Base-by-base conservation (phyloP, 768 basidiomycete species). In the Calocybe cyanea region DNA sequence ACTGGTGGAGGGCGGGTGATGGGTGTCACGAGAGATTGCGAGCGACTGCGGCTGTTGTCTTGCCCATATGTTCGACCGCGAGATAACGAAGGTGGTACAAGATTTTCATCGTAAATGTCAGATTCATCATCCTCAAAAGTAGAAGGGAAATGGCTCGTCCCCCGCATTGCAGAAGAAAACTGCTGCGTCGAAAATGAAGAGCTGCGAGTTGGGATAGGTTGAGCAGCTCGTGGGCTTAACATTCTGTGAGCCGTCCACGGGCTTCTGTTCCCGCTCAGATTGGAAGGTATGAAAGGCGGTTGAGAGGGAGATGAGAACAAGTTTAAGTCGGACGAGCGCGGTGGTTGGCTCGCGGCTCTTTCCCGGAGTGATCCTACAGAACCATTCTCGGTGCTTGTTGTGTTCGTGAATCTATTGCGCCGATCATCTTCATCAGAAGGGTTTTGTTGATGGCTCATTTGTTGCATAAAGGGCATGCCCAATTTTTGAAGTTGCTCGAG, bases 121-220 rank as follows among this genome's bases (percentile, higher is more conserved):
- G 77, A 78, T 63, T 90, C 87, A 61, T 90, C 87, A 54, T 90
- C 87, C 66, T 90, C 88, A 54, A 85, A 79, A 1, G 86, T 90
- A 18, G 85, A 87, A 4, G 83, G 76, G 62, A 90, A 89, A 6
- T 5, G 6, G 8, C 69, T 60, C 24, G 80, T 68, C 43, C 83
- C 84, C 33, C 83, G 80, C 77, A 87, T 81, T 31, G 76, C 70
- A 20, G 82, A 79, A 17, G 75, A 66, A 59, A 87, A 84, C 38
- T 77, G 74, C 50, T 76, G 70, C 9, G 75, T 58, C 19, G 83
- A 83, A 62, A 84, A 86, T 35, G 85, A 87, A 31, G 83, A 78
- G 54, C 77, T 82, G 43, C 84, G 74, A 51, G 80, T 78, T 48
- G 83, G 80, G 54, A 82, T 67, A 38, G 78, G 75, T 46, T 77